Evolutionary conservation across 75 land plant species (phyloP), one percentile per base, ranked within the genome.

Genomic region (Picea glauca): DNA sequence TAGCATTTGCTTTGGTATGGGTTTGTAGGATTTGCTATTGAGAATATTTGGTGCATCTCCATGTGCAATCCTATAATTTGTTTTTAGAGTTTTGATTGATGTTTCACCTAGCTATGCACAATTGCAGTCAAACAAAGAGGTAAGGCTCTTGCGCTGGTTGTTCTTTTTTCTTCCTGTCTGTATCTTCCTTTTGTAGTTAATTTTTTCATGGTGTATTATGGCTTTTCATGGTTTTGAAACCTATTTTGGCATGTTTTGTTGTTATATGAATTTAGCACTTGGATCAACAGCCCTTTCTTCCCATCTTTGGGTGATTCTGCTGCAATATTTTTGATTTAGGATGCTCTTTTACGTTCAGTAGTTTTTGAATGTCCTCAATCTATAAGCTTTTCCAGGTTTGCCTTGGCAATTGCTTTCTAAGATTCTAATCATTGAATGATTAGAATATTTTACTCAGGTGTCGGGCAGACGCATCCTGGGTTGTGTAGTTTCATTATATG

Each of bases 81-180:
- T 50, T 9, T 8, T 50, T 50, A 9, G 12, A 9, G 0, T 46
- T 46, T 46, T 50, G 56, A 50, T 50, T 50, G 56, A 50, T 50
- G 56, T 50, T 50, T 50, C 12, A 1, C 56, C 56, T 40, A 70
- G 74, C 74, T 40, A 70, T 70, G 74, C 74, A n/a, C 74, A 70
- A 70, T 35, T 66, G 43, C 74, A 70, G 74, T 40, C 74, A 43
- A 70, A 43, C 74, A 70, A 70, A 70, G 74, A 70, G 74, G 74
- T 70, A 43, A 43, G 46, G 13, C n/a, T 7, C n/a, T 7, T 18
- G 9, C n/a, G 54, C 23, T 70, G 74, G 11, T 70, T 70, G 56
- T 43, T 46, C 18, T 70, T 20, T 23, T 8, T 40, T 70, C 26
- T 70, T 70, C 74, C 74, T 70, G 54, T 40, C 21, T 26, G 26